Percentiles rank a stretch among this genome's conserved stretches.
Evolutionary conservation across 176 grass and related monocot genomes (phyloP).

Genomic region (Microstegium vimineum): DNA sequence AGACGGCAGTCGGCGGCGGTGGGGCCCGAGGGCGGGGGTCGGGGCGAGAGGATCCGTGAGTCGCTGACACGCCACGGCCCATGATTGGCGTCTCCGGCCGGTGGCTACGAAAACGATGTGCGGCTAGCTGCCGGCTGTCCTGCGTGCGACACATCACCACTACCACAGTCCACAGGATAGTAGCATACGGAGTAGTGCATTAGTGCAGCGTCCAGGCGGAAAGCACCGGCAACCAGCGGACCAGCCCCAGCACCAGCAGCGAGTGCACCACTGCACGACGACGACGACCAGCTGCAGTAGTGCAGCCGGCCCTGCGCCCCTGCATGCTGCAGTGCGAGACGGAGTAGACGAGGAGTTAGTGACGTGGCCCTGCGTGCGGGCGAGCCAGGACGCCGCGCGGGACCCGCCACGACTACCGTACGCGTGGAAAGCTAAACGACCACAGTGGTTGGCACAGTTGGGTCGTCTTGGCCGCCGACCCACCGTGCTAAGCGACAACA

Average conservation of each 20-base stretch:
- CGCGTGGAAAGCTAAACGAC: conserved; percentile 14
- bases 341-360: neutral
- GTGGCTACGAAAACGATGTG: neutral
- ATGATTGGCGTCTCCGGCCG: conserved; percentile 10
- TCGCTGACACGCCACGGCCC: conserved; percentile 16
- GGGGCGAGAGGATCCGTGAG: neutral
- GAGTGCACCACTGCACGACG: neutral
- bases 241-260: neutral
- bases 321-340: neutral
- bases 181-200: too few relatives aligned
- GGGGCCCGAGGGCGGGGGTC: too few relatives aligned
- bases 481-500: neutral
- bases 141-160: conserved; percentile 12
- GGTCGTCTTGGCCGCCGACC: neutral
- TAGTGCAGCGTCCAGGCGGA: conserved; percentile 32
- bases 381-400: neutral
- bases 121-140: neutral
- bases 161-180: neutral
- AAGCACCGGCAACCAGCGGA: conserved; percentile 14
- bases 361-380: neutral
- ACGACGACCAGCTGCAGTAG: neutral
- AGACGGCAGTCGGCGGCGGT: neutral
- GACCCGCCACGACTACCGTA: neutral
- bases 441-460: neutral
- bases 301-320: too few relatives aligned